Conservation (phyloP, 495 filamentous ascomycete species). For the Copromyces sp. region DNA sequence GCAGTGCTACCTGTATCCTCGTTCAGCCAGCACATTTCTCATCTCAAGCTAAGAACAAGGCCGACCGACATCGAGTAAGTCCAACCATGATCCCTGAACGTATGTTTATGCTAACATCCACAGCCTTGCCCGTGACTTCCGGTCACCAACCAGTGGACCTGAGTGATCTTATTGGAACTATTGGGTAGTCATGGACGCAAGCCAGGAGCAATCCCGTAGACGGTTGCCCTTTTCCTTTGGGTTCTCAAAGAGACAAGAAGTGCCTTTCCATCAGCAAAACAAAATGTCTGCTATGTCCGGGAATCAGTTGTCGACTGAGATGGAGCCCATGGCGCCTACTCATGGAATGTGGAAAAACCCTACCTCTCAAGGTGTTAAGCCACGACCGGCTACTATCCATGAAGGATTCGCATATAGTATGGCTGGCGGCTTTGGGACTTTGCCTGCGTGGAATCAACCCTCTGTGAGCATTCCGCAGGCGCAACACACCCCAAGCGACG, state of each 20-base stretch:
- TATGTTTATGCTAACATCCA: slow-evolving; percentile 28
- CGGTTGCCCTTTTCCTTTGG: not conserved
- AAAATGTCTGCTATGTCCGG: slow-evolving; percentile 32
- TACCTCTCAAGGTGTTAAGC: slow-evolving; percentile 31
- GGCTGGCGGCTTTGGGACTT: slow-evolving; percentile 36
- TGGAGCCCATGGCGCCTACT: slow-evolving; percentile 28
- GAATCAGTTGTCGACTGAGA: slow-evolving; percentile 26
- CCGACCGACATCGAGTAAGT: not conserved
- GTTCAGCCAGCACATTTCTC: slow-evolving; percentile 2
- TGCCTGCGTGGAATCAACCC: slow-evolving; percentile 46
- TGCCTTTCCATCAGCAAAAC: slow-evolving; percentile 9
- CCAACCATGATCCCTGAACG: slow-evolving; percentile 1
- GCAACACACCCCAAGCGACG: slow-evolving; percentile 37
- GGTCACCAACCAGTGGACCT: slow-evolving; percentile 27
- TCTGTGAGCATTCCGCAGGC: slow-evolving; percentile 29
- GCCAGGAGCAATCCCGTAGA: slow-evolving; percentile 20
- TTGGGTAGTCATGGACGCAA: slow-evolving; percentile 30
- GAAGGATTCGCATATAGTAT: slow-evolving; percentile 50
- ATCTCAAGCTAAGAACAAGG: not conserved
- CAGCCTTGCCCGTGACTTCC: slow-evolving; percentile 17
- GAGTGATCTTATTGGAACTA: slow-evolving; percentile 18
- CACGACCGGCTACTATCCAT: slow-evolving; percentile 46
- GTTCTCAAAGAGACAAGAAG: slow-evolving; percentile 19
- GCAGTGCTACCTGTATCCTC: slow-evolving; percentile 1
- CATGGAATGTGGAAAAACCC: slow-evolving; percentile 37